phyloP scores from a whole-genome alignment of 345 rosid species.

The Ceriops zippeliana region DNA sequence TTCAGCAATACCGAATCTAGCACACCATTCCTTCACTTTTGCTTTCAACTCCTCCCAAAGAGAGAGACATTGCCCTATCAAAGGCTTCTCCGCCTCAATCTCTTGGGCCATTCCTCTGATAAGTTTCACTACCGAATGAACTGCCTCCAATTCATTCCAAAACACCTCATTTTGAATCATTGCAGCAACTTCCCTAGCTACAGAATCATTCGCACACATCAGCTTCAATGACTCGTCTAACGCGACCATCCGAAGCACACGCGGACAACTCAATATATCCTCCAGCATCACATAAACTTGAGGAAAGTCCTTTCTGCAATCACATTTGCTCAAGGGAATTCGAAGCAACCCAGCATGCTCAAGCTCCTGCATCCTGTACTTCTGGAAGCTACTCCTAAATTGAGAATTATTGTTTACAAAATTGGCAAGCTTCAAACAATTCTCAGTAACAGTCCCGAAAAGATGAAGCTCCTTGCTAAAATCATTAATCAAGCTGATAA shows the following conservation, averaged over 20 bases:
- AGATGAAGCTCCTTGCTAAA: constrained; percentile 45
- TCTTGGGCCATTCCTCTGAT: constrained; percentile 47
- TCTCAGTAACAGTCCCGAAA: constrained; percentile 38
- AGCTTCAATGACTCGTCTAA: constrained; percentile 43
- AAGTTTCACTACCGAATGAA: constrained; percentile 45
- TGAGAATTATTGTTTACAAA: constrained; percentile 44
- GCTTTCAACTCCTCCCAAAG: constrained; percentile 52
- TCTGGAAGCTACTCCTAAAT: constrained; percentile 43
- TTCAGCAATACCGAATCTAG: constrained; percentile 37
- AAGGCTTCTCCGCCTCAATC: constrained; percentile 44
- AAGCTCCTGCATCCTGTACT: constrained; percentile 42
- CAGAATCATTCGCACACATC: constrained; percentile 38
- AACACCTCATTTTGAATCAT: constrained; percentile 44
- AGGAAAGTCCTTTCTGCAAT: constrained; percentile 27
- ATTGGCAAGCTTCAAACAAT: constrained; percentile 47
- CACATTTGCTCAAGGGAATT: constrained; percentile 38
- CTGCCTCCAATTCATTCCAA: constrained; percentile 55
- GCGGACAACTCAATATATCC: constrained; percentile 41
- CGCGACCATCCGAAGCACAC: constrained; percentile 41
- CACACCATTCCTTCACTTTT: constrained; percentile 54
- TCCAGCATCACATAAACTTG: constrained; percentile 42
- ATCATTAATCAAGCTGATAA: constrained; percentile 46
- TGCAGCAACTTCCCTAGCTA: constrained; percentile 37
- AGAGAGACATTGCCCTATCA: constrained; percentile 54
- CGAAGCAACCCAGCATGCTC: constrained; percentile 39